Percentiles rank a stretch among this genome's conserved stretches.
Evolutionary conservation across 495 filamentous ascomycete species (phyloP).

Genomic region (Aspergillus funiculosus): DNA sequence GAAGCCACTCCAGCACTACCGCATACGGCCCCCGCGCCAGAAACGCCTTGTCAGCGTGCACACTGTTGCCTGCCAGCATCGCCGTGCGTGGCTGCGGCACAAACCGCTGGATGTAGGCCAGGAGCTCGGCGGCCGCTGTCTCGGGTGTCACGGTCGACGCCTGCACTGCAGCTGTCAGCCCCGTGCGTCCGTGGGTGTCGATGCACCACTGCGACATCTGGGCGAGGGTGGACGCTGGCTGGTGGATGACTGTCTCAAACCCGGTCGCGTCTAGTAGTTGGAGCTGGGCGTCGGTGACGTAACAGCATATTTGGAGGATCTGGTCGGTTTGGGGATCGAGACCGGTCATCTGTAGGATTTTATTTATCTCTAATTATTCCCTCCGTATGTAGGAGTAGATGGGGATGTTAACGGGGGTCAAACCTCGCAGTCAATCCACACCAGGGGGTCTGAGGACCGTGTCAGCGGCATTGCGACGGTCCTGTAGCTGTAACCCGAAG

Average conservation of each 20-base stretch:
- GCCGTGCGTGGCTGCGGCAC: slow-evolving; percentile 59
- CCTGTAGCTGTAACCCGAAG: not conserved
- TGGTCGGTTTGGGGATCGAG: slow-evolving; percentile 70
- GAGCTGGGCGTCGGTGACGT: slow-evolving; percentile 77
- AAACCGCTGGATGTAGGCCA: slow-evolving; percentile 68
- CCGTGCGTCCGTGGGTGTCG: slow-evolving; percentile 59
- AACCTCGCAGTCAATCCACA: slow-evolving; percentile 92
- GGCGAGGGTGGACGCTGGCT: slow-evolving; percentile 62
- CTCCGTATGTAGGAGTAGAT: not conserved
- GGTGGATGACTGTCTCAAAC: slow-evolving; percentile 76
- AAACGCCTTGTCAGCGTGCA: slow-evolving; percentile 86
- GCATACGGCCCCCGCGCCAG: slow-evolving; percentile 68
- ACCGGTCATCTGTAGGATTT: slow-evolving; percentile 75
- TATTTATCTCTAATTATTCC: not conserved
- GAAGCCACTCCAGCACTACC: slow-evolving; percentile 64
- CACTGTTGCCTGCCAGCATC: slow-evolving; percentile 83
- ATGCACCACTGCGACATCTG: slow-evolving; percentile 71
- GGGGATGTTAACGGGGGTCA: slow-evolving; percentile 12
- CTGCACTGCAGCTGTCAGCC: slow-evolving; percentile 72
- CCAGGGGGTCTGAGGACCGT: slow-evolving; percentile 56
- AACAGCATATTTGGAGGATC: slow-evolving; percentile 90
- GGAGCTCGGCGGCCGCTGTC: slow-evolving; percentile 63
- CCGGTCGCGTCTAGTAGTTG: slow-evolving; percentile 69
- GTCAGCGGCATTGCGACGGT: slow-evolving; percentile 36
- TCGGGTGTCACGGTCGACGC: slow-evolving; percentile 65